These are phyloP conservation scores for Candida morakotiae DNA, from an alignment of 805 yeast genomes.

Conservation along the genomic window DNA sequence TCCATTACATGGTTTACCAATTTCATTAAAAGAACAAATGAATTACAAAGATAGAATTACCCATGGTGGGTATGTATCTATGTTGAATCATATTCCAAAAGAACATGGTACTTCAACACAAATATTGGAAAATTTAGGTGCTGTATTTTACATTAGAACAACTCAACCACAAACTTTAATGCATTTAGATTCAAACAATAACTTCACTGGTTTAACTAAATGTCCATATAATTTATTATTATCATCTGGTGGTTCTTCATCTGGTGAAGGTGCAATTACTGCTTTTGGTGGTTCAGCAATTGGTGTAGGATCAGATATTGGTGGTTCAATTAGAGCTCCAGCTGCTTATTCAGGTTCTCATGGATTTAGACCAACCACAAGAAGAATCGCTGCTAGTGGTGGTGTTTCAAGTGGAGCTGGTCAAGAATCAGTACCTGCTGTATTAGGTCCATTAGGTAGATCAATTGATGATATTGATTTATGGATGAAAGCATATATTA, in stretches of 20 bases:
- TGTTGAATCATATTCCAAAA: slow-evolving; percentile 24
- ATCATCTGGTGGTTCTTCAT: slow-evolving; percentile 42
- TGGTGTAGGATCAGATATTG: slow-evolving; percentile 43
- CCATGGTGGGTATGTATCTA: slow-evolving; percentile 38
- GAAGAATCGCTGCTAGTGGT: slow-evolving; percentile 34
- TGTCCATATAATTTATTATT: slow-evolving; percentile 36
- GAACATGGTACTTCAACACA: slow-evolving; percentile 29
- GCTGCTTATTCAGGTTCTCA: slow-evolving; percentile 40
- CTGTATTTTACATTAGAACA: slow-evolving; percentile 43
- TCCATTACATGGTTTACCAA: slow-evolving; percentile 65
- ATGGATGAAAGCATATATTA: slow-evolving; percentile 60
- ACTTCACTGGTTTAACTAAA: slow-evolving; percentile 32
- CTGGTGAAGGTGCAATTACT: slow-evolving; percentile 43
- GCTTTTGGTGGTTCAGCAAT: slow-evolving; percentile 38
- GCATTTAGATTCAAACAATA: slow-evolving; percentile 42
- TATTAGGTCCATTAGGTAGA: slow-evolving; percentile 66
- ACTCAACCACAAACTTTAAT: slow-evolving; percentile 42
- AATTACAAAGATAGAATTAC: slow-evolving; percentile 29
- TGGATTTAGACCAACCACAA: slow-evolving; percentile 43
- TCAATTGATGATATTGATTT: slow-evolving; percentile 63
- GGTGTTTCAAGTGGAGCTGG: slow-evolving; percentile 40
- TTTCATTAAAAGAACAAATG: slow-evolving; percentile 55
- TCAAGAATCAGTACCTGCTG: slow-evolving; percentile 63
- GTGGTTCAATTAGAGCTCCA: slow-evolving; percentile 43
- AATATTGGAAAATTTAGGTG: slow-evolving; percentile 37